phyloP scores from a whole-genome alignment of 345 rosid species.

The Cardamine chenopodiifolia region DNA sequence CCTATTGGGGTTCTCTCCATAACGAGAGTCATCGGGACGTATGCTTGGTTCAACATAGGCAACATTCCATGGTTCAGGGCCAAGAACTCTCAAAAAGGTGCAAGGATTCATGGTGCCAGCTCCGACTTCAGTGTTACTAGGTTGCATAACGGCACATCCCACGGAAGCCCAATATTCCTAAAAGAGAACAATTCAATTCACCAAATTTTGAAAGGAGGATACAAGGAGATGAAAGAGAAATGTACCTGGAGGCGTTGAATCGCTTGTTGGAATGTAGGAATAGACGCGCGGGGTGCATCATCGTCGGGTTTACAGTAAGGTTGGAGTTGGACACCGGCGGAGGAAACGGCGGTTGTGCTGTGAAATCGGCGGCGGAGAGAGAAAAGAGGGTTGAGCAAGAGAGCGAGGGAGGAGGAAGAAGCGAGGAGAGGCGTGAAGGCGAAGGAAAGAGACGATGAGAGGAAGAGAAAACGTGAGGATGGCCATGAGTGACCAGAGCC shows the following conservation, averaged over 20 bases:
- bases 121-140: slow-evolving; percentile 99
- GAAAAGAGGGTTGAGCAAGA: slow-evolving; percentile 28
- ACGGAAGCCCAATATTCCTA: slow-evolving; percentile 98
- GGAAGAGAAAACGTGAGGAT: slow-evolving; percentile 68
- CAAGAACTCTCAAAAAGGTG: slow-evolving; percentile 90
- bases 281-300: slow-evolving; percentile 39
- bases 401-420: slow-evolving; percentile 36
- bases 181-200: not conserved
- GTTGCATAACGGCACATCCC: slow-evolving; percentile 96
- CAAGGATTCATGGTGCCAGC: slow-evolving; percentile 99
- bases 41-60: slow-evolving; percentile 96
- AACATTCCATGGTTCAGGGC: slow-evolving; percentile 98
- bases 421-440: slow-evolving; percentile 53
- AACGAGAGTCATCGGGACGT: slow-evolving; percentile 96
- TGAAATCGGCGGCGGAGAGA: slow-evolving; percentile 40
- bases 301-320: slow-evolving; percentile 43
- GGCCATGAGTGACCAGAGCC: slow-evolving; percentile 50
- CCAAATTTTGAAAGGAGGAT: not conserved
- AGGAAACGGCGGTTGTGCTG: slow-evolving; percentile 47
- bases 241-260: slow-evolving; percentile 86
- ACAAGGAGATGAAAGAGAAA: slow-evolving; percentile 30
- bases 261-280: slow-evolving; percentile 88
- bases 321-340: slow-evolving; percentile 46
- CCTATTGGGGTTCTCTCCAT: slow-evolving; percentile 95
- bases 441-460: slow-evolving; percentile 61